Base-by-base conservation (phyloP, 352 stramenopile genomes). In the Phytophthora tentaculata region DNA sequence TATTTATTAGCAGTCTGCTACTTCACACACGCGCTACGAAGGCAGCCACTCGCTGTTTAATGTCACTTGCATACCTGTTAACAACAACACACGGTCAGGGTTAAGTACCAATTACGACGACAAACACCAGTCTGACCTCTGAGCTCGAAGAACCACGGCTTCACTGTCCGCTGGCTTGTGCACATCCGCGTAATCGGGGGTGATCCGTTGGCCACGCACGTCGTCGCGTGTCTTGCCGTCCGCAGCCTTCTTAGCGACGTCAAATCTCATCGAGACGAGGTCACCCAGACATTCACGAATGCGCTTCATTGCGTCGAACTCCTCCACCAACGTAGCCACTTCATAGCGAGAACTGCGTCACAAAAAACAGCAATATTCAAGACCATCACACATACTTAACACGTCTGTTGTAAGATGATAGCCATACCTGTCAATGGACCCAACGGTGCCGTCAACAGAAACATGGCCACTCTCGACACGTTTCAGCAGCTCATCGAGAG, bases 201-300 rank as follows among this genome's bases (percentile, higher is more conserved):
- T 86, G 51, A 91, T 93, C 13, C 80, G 73, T 49, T 85, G 60
- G 0, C 88, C 88, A 26, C 88, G 88, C 8, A 79, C 78, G 44
- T 96, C 85, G 54, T 96, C 88, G 0, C 87, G 77, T 10, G 73
- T 60, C 59, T 95, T 96, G 5, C 85, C 84, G 9, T 76, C 69
- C 20, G 78, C 80, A n/a, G 84, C 84, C 24, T 84, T 89, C 49
- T 79, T 79, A 5, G 74, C 78, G 45, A 96, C 78, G 13, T 76
- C 73, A 56, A 48, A 48, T 39, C 73, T 81, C 62, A 88, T 89
- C 7, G 28, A 62, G 0, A 92, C 83, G 22, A 94, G 78, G 9
- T 92, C 80, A n/a, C 70, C 58, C 28, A 96, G 67, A 23, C 83
- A 88, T 41, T 90, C 79, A 23, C 52, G 60, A 48, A 92, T 69